A percentile compares a stretch with the other conserved stretches of the same genome.
phyloP scores from a whole-genome alignment of 2,329 filamentous ascomycete species.

The Pyrenophora teres region DNA sequence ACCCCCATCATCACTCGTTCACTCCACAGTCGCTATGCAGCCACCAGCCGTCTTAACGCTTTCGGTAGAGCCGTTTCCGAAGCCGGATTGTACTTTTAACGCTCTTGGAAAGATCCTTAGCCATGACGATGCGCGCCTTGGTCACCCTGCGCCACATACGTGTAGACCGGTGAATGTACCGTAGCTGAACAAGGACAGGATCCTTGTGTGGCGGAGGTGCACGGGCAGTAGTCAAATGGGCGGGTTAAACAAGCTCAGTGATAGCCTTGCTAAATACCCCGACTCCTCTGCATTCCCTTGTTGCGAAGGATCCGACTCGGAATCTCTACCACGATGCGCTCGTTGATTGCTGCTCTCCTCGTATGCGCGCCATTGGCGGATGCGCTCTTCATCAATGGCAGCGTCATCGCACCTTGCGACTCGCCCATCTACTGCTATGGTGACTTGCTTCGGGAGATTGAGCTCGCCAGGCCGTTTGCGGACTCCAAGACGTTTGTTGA shows the following conservation, averaged over 20 bases:
- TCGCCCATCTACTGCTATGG: slow-evolving; percentile 71
- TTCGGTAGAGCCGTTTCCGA: slow-evolving; percentile 4
- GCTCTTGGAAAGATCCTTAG: slow-evolving; percentile 7
- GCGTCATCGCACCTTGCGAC: slow-evolving; percentile 66
- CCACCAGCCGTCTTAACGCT: not conserved
- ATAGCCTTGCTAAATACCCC: not conserved
- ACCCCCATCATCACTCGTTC: slow-evolving; percentile 4
- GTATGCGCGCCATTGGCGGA: slow-evolving; percentile 29
- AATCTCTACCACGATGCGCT: slow-evolving; percentile 19
- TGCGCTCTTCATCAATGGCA: slow-evolving; percentile 65
- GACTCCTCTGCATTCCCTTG: not conserved
- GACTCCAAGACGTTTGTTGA: slow-evolving; percentile 76
- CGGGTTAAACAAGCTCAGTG: not conserved
- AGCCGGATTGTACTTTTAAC: slow-evolving; percentile 3
- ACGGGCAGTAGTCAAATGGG: slow-evolving; percentile 9
- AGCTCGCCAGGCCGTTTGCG: slow-evolving; percentile 66
- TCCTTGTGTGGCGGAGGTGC: slow-evolving; percentile 13
- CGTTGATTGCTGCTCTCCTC: slow-evolving; percentile 17
- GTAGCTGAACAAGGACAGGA: slow-evolving; percentile 16
- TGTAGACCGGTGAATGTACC: slow-evolving; percentile 10
- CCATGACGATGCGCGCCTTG: slow-evolving; percentile 8
- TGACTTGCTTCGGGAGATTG: slow-evolving; percentile 64
- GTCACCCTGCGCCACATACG: slow-evolving; percentile 27
- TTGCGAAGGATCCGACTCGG: slow-evolving; percentile 4
- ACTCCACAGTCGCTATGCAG: slow-evolving; percentile 7